Evolutionary conservation across 768 basidiomycete species (phyloP).

Genomic region (Filobasidium floriforme): DNA sequence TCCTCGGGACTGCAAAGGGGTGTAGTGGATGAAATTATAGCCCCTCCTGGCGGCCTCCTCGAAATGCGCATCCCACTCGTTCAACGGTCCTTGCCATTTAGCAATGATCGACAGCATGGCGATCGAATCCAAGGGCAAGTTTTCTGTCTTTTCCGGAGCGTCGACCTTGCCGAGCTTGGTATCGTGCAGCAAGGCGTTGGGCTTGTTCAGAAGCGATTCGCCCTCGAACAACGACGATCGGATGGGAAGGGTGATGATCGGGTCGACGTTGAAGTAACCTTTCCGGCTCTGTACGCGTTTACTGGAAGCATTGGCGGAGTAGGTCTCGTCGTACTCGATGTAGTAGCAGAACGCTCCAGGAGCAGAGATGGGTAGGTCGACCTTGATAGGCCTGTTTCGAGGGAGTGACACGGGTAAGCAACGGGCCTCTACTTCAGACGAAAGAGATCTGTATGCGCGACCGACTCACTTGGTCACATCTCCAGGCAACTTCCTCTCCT

Average conservation of each 20-base stretch:
- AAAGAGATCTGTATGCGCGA: slow-evolving; percentile 9
- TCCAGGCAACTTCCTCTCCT: slow-evolving; percentile 53
- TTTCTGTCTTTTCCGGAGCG: slow-evolving; percentile 46
- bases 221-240: slow-evolving; percentile 64
- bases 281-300: slow-evolving; percentile 69
- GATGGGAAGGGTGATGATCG: slow-evolving; percentile 66
- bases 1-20: slow-evolving; percentile 86
- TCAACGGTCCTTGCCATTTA: slow-evolving; percentile 92
- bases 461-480: slow-evolving; percentile 53
- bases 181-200: slow-evolving; percentile 34
- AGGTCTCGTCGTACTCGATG: slow-evolving; percentile 68
- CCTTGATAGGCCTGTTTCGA: slow-evolving; percentile 68
- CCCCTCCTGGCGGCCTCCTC: slow-evolving; percentile 77
- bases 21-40: slow-evolving; percentile 97
- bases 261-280: slow-evolving; percentile 96
- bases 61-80: slow-evolving; percentile 70
- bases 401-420: neutral
- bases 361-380: slow-evolving; percentile 92
- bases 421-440: neutral
- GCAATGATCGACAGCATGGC: slow-evolving; percentile 84
- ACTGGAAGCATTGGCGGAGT: slow-evolving; percentile 28
- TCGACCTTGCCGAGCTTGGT: slow-evolving; percentile 54
- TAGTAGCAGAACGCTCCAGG: slow-evolving; percentile 94
- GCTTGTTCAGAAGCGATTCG: slow-evolving; percentile 50
- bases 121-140: slow-evolving; percentile 78